A percentile compares a stretch with the other conserved stretches of the same genome.
Evolutionary conservation across 2,329 filamentous ascomycete species (phyloP).

Genomic region (Fusarium caatingaense): DNA sequence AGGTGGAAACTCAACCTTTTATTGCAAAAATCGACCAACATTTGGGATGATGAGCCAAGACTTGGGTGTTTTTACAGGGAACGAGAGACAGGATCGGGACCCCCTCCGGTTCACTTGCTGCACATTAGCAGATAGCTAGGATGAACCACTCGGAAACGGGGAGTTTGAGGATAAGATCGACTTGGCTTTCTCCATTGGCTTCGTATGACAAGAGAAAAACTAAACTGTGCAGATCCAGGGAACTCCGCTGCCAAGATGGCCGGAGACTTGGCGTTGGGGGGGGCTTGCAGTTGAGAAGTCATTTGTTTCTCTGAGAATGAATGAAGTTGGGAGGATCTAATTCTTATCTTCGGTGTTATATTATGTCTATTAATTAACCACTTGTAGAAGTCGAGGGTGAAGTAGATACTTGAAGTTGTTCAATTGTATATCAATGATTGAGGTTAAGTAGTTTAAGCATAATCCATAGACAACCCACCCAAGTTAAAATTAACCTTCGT

Average conservation of each 20-base stretch:
- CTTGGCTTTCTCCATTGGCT: constrained; percentile 31
- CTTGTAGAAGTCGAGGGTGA: not conserved
- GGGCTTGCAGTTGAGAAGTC: not conserved
- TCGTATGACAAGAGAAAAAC: constrained; percentile 22
- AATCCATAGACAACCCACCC: constrained; percentile 14
- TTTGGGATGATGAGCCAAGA: constrained; percentile 19
- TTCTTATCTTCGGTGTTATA: not conserved
- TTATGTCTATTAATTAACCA: no score
- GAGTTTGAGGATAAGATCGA: constrained; percentile 28
- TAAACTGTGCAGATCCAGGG: not conserved
- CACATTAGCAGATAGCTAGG: not conserved
- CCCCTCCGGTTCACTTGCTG: not conserved
- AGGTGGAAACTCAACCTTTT: constrained; percentile 27
- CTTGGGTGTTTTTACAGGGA: not conserved
- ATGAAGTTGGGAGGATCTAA: not conserved
- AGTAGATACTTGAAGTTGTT: not conserved
- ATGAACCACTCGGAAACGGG: not conserved
- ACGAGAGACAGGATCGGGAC: not conserved
- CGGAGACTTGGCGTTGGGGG: constrained; percentile 34
- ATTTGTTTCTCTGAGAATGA: not conserved
- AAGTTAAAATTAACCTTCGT: not conserved
- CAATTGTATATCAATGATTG: not conserved
- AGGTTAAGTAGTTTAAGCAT: constrained; percentile 32
- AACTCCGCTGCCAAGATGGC: constrained; percentile 40
- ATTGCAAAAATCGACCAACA: constrained; percentile 13